Conservation (phyloP, 371 early-diverging fungal species). For the Paraphysoderma sedebokerense region DNA sequence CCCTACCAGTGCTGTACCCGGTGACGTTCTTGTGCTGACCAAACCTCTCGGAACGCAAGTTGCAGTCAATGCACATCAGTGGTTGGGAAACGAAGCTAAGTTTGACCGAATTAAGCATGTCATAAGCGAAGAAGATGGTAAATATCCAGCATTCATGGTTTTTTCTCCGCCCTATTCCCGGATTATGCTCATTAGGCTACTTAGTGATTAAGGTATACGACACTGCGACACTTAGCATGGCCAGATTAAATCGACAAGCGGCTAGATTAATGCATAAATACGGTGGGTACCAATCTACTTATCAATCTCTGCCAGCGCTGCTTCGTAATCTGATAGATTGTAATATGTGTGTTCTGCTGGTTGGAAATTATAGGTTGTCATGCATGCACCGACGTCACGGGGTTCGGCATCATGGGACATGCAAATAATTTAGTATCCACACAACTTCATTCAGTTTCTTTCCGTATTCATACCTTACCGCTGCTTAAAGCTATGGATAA, state of each 20-base stretch:
- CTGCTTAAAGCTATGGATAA: constrained; percentile 4
- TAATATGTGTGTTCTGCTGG: too few relatives aligned
- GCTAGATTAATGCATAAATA: constrained; percentile 16
- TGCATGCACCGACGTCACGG: constrained; percentile 14
- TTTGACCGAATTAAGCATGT: constrained; percentile 3
- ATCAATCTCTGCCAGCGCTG: neutral
- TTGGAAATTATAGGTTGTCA: constrained; percentile 7
- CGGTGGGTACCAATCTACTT: constrained; percentile 1
- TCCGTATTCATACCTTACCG: constrained; percentile 10
- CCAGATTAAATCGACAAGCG: constrained; percentile 6
- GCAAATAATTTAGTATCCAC: constrained; percentile 10
- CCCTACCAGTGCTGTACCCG: constrained; percentile 6
- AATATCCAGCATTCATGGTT: too few relatives aligned
- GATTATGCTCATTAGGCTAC: too few relatives aligned
- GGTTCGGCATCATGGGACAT: constrained; percentile 15
- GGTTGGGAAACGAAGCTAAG: constrained; percentile 9
- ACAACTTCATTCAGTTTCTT: constrained; percentile 6
- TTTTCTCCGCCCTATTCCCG: too few relatives aligned
- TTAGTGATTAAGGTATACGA: constrained; percentile 6
- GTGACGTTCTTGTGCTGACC: constrained; percentile 14
- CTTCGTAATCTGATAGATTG: too few relatives aligned
- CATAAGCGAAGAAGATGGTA: constrained; percentile 7
- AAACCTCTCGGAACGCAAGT: constrained; percentile 14
- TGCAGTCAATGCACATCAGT: constrained; percentile 12
- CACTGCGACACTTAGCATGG: constrained; percentile 8